A percentile compares a stretch with the other conserved stretches of the same genome.
Evolutionary conservation across 352 stramenopile species (phyloP).

Genomic region (Phytophthora cryptogea): DNA sequence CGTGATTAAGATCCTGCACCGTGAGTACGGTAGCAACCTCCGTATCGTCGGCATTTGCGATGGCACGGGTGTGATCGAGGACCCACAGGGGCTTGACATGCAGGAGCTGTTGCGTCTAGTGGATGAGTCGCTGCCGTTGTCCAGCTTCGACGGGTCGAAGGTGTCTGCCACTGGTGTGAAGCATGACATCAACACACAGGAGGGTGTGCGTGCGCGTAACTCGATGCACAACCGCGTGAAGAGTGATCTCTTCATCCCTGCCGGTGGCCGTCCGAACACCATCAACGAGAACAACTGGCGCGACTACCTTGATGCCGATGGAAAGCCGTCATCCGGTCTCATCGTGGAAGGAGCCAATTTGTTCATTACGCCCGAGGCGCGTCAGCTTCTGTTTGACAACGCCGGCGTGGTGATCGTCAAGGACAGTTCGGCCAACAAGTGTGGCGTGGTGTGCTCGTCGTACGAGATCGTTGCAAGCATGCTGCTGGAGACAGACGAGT

Average conservation of each 20-base stretch:
- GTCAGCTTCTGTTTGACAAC: slow-evolving; percentile 94
- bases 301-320: slow-evolving; percentile 65
- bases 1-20: slow-evolving; percentile 97
- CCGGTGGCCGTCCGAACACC: slow-evolving; percentile 78
- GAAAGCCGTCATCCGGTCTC: slow-evolving; percentile 81
- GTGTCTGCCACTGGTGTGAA: slow-evolving; percentile 56
- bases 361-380: slow-evolving; percentile 83
- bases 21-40: slow-evolving; percentile 93
- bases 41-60: slow-evolving; percentile 94
- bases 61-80: slow-evolving; percentile 93
- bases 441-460: slow-evolving; percentile 83
- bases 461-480: slow-evolving; percentile 93
- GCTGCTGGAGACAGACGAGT: slow-evolving; percentile 96
- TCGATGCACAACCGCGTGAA: slow-evolving; percentile 97
- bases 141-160: slow-evolving; percentile 63
- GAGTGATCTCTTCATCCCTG: slow-evolving; percentile 86
- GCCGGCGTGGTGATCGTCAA: slow-evolving; percentile 97
- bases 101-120: slow-evolving; percentile 95
- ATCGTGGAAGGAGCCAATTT: slow-evolving; percentile 89
- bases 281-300: slow-evolving; percentile 89
- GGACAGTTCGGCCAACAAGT: slow-evolving; percentile 95
- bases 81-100: slow-evolving; percentile 95
- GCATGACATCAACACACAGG: slow-evolving; percentile 81
- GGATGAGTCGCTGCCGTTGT: slow-evolving; percentile 88
- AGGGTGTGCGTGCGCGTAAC: slow-evolving; percentile 94